phyloP scores from a whole-genome alignment of 2,329 filamentous ascomycete species.

The Teratosphaeria zuluensis region DNA sequence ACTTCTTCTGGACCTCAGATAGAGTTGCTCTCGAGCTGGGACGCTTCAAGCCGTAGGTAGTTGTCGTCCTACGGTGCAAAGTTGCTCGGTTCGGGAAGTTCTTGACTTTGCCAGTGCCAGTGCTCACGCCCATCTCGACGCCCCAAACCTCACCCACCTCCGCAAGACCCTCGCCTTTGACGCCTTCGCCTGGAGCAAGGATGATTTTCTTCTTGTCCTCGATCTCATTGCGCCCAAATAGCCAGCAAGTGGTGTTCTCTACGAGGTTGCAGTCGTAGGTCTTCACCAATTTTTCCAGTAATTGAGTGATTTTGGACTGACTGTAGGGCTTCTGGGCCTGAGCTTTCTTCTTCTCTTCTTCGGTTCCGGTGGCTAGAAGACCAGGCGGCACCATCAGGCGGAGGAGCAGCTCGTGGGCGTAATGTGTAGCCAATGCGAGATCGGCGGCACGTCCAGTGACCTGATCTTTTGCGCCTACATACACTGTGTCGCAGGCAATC shows the following conservation, averaged over 20 bases:
- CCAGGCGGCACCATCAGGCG: slow-evolving; percentile 88
- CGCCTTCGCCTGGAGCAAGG: slow-evolving; percentile 71
- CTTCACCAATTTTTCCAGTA: slow-evolving; percentile 87
- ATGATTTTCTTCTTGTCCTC: slow-evolving; percentile 98
- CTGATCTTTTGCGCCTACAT: slow-evolving; percentile 55
- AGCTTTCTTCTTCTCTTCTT: slow-evolving; percentile 90
- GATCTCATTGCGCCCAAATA: slow-evolving; percentile 94
- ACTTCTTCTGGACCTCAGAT: slow-evolving; percentile 94
- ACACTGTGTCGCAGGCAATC: slow-evolving; percentile 87
- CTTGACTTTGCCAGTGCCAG: slow-evolving; percentile 93
- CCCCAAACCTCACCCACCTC: slow-evolving; percentile 95
- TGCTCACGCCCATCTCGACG: slow-evolving; percentile 86
- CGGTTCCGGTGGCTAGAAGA: slow-evolving; percentile 67
- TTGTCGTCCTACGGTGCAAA: slow-evolving; percentile 83
- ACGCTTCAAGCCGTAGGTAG: slow-evolving; percentile 88
- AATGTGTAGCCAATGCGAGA: slow-evolving; percentile 81
- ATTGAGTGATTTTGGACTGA: slow-evolving; percentile 73
- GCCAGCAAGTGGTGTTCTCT: slow-evolving; percentile 96
- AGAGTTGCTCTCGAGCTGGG: slow-evolving; percentile 86
- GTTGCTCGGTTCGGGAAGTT: slow-evolving; percentile 77
- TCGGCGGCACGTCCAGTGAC: slow-evolving; percentile 68
- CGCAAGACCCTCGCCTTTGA: slow-evolving; percentile 81
- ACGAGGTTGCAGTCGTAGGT: slow-evolving; percentile 85
- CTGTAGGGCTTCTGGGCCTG: slow-evolving; percentile 70
- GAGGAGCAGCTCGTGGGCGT: slow-evolving; percentile 89